A percentile compares a stretch with the other conserved stretches of the same genome.
Evolutionary conservation across 2,329 filamentous ascomycete genomes (phyloP).

Genomic region (Stromatinia cepivora): DNA sequence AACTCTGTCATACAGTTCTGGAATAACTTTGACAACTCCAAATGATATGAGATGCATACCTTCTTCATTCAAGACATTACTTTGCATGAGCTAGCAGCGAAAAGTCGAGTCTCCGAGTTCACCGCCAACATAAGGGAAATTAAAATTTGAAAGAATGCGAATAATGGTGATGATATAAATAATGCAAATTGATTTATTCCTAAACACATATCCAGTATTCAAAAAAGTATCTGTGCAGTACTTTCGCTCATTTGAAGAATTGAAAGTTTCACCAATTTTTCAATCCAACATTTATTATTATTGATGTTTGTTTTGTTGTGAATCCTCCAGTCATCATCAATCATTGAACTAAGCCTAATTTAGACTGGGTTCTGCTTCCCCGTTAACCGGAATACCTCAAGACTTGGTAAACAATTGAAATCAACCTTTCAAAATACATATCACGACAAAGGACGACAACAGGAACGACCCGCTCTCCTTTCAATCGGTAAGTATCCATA

Average conservation of each 20-base stretch:
- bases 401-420: conserved; percentile 25
- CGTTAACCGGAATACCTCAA: conserved; percentile 25
- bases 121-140: conserved; percentile 19
- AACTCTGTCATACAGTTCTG: background rate
- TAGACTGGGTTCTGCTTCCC: conserved; percentile 20
- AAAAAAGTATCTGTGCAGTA: background rate
- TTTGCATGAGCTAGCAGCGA: conserved; percentile 15
- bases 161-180: conserved; percentile 1
- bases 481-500: conserved; percentile 10
- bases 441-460: conserved; percentile 21
- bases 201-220: background rate
- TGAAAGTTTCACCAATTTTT: background rate
- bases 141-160: conserved; percentile 11
- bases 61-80: conserved; percentile 15
- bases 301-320: conserved; percentile 22
- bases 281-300: background rate
- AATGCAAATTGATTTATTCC: background rate
- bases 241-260: background rate
- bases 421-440: conserved; percentile 23
- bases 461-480: conserved; percentile 2
- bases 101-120: conserved; percentile 18
- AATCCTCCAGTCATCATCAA: conserved; percentile 4
- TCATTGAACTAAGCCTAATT: conserved; percentile 11
- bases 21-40: conserved; percentile 3
- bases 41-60: background rate